A percentile compares a stretch with the other conserved stretches of the same genome.
phyloP scores from a whole-genome alignment of 176 grass and related monocot genomes.

The Triticum aestivum region IWGSC_CS_RefSeq_v2.1 NC_057806.1:534606837-534607336 shows the following conservation, averaged over 20 bases:
- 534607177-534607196: not conserved
- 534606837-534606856: slow-evolving; percentile 27
- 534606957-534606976: slow-evolving; percentile 88
- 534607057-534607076: slow-evolving; percentile 78
- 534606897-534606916: not conserved
- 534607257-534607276: not conserved
- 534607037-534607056: slow-evolving; percentile 96
- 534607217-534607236: not conserved
- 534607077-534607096: not conserved
- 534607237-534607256: not conserved
- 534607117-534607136: not conserved
- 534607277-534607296: not conserved
- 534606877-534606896: not conserved
- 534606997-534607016: slow-evolving; percentile 80
- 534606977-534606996: slow-evolving; percentile 91
- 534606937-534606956: slow-evolving; percentile 78
- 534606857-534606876: slow-evolving; percentile 33
- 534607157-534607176: not conserved
- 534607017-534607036: slow-evolving; percentile 96
- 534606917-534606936: slow-evolving; percentile 41
- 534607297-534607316: not conserved
- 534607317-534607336: not conserved
- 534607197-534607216: not conserved
- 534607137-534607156: not conserved
- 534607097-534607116: not conserved